Evolutionary conservation across 2,329 filamentous ascomycete species (phyloP).

Genomic region (Cladophialophora exuberans): DNA sequence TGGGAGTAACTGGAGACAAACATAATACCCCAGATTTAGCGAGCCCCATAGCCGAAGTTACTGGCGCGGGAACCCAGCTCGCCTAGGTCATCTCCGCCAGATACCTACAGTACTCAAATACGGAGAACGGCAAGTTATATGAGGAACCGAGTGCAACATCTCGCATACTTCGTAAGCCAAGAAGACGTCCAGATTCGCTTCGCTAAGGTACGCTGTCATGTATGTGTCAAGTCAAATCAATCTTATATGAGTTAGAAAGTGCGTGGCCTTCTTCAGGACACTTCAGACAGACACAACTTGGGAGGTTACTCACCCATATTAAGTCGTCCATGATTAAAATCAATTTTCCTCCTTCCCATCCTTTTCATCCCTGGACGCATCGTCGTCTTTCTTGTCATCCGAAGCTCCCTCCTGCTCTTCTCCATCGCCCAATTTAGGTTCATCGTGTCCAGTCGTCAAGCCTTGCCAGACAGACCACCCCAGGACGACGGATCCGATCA

Average conservation of each 20-base stretch:
- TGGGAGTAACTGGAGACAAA: not conserved
- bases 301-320: not conserved
- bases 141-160: too few relatives aligned
- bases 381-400: slow-evolving; percentile 5
- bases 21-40: not conserved
- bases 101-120: too few relatives aligned
- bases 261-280: too few relatives aligned
- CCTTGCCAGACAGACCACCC: slow-evolving; percentile 21
- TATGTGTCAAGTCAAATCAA: too few relatives aligned
- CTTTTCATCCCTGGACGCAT: slow-evolving; percentile 4
- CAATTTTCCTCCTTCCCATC: slow-evolving; percentile 2
- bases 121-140: too few relatives aligned
- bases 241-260: too few relatives aligned
- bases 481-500: slow-evolving; percentile 34
- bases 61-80: not conserved
- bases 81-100: too few relatives aligned
- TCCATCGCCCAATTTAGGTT: slow-evolving; percentile 10
- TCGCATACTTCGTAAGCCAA: too few relatives aligned
- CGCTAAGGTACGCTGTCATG: too few relatives aligned
- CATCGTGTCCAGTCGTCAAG: slow-evolving; percentile 10
- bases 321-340: not conserved
- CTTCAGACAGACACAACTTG: too few relatives aligned
- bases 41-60: not conserved
- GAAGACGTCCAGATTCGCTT: too few relatives aligned
- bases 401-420: slow-evolving; percentile 7